Conservation (phyloP, 1,139 yeast genomes). For the Magnusiomyces suaveolens region DNA sequence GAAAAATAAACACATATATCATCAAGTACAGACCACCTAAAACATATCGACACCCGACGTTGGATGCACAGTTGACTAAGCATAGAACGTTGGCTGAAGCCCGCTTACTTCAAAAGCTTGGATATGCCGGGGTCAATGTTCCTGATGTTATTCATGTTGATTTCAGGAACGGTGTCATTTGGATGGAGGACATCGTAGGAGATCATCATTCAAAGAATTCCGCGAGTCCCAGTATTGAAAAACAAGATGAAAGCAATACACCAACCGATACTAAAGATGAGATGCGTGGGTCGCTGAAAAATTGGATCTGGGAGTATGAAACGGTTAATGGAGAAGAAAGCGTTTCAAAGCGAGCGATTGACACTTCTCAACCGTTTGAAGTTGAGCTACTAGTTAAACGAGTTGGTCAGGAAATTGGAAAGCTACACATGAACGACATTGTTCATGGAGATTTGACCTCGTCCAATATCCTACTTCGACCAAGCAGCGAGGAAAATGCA, state of each 20-base stretch:
- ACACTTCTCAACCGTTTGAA: slow-evolving; percentile 17
- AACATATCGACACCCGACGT: slow-evolving; percentile 74
- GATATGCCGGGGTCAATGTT: slow-evolving; percentile 46
- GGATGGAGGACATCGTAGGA: slow-evolving; percentile 68
- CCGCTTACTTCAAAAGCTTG: slow-evolving; percentile 57
- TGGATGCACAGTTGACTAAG: slow-evolving; percentile 68
- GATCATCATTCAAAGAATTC: slow-evolving; percentile 27
- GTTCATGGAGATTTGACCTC: slow-evolving; percentile 94
- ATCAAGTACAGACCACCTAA: slow-evolving; percentile 84
- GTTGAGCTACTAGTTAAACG: slow-evolving; percentile 20
- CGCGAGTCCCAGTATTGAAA: background rate
- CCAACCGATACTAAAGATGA: slow-evolving; percentile 1
- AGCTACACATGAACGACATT: slow-evolving; percentile 64
- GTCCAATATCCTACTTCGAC: slow-evolving; percentile 63
- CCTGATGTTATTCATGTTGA: slow-evolving; percentile 70
- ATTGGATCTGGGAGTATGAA: slow-evolving; percentile 33
- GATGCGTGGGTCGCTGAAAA: slow-evolving; percentile 29
- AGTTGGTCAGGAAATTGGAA: slow-evolving; percentile 65
- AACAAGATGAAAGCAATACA: slow-evolving; percentile 10
- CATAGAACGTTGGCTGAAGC: slow-evolving; percentile 81
- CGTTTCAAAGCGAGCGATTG: background rate
- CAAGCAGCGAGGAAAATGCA: slow-evolving; percentile 13
- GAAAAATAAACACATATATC: slow-evolving; percentile 36
- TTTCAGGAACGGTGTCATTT: slow-evolving; percentile 65
- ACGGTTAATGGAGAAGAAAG: slow-evolving; percentile 11